These are phyloP conservation scores for Suillus tomentosus DNA, from an alignment of 768 basidiomycete genomes.

Conservation along the genomic window DNA sequence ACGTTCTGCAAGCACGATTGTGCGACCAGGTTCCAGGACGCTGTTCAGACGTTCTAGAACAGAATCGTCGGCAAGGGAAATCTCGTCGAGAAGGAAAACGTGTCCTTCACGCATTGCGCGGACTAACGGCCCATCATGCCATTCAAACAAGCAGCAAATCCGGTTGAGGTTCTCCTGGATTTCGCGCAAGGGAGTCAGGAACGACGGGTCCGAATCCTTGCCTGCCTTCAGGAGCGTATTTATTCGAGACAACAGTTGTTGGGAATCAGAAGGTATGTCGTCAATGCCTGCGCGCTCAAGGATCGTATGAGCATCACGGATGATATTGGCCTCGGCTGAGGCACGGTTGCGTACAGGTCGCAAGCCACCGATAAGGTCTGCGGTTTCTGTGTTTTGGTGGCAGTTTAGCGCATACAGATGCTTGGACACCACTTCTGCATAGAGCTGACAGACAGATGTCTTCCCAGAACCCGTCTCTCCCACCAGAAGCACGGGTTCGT, in stretches of 20 bases:
- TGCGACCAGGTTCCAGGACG: conserved; percentile 89
- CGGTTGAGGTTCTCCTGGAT: conserved; percentile 48
- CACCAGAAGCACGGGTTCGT: conserved; percentile 93
- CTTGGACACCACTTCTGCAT: conserved; percentile 65
- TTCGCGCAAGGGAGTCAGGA: conserved; percentile 38
- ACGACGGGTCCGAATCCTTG: conserved; percentile 33
- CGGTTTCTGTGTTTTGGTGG: conserved; percentile 98
- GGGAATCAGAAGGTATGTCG: conserved; percentile 23
- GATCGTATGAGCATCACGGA: conserved; percentile 42
- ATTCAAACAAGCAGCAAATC: conserved; percentile 86
- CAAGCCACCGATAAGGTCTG: conserved; percentile 92
- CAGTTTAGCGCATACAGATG: conserved; percentile 81
- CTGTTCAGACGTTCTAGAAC: conserved; percentile 97
- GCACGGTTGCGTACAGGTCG: conserved; percentile 83
- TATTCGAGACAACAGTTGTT: conserved; percentile 30
- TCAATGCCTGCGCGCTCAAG: conserved; percentile 46
- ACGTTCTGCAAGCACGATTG: conserved; percentile 89
- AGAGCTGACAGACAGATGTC: conserved; percentile 93
- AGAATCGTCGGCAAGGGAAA: conserved; percentile 96
- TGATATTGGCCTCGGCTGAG: conserved; percentile 50
- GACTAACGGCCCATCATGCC: conserved; percentile 96
- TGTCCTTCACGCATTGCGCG: conserved; percentile 86
- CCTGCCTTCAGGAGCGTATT: conserved; percentile 23
- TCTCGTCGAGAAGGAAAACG: conserved; percentile 92
- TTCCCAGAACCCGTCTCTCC: conserved; percentile 98